Percentiles rank a stretch among this genome's conserved stretches.
phyloP scores from a whole-genome alignment of 2,329 filamentous ascomycete genomes.

The Aureobasidium uvarum region DNA sequence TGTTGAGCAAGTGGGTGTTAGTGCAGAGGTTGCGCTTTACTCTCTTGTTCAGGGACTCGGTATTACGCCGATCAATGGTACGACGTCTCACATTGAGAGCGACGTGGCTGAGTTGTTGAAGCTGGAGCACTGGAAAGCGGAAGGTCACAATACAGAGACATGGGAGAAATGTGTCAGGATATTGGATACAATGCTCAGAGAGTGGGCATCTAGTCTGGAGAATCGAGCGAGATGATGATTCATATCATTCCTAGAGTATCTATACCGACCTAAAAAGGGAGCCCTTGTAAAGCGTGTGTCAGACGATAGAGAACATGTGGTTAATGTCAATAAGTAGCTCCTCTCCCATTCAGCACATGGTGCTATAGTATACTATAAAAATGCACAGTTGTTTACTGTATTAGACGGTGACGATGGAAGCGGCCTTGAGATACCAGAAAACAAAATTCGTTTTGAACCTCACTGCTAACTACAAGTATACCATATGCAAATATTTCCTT shows the following conservation, averaged over 20 bases:
- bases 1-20: slow-evolving; percentile 46
- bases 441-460: not conserved
- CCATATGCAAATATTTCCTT: not conserved
- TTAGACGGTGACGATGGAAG: too few species aligned
- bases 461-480: not conserved
- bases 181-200: not conserved
- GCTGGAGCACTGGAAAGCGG: slow-evolving; percentile 1
- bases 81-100: slow-evolving; percentile 41
- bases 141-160: not conserved
- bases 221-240: not conserved
- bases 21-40: slow-evolving; percentile 54
- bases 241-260: not conserved
- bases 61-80: slow-evolving; percentile 57
- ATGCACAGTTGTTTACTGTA: too few species aligned
- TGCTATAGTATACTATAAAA: not conserved
- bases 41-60: slow-evolving; percentile 55
- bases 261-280: not conserved
- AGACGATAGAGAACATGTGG: too few species aligned
- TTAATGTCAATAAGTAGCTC: too few species aligned
- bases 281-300: too few species aligned
- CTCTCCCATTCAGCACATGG: too few species aligned
- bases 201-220: not conserved
- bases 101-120: slow-evolving; percentile 3
- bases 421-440: not conserved
- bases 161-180: not conserved